phyloP scores from a whole-genome alignment of 2,329 filamentous ascomycete genomes.

The Pseudogymnoascus destructans region DNA sequence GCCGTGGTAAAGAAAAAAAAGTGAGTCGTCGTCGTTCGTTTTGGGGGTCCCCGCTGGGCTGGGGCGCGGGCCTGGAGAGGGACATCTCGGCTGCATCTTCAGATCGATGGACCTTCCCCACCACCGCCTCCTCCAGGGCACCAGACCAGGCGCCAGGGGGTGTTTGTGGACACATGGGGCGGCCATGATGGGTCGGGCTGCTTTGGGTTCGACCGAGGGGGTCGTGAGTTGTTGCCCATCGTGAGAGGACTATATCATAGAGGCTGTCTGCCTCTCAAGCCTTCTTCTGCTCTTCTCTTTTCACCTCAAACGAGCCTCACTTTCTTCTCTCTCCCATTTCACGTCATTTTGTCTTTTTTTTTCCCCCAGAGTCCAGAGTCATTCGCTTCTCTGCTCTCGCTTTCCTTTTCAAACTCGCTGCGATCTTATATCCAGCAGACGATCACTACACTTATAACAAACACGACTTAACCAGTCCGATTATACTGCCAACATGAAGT shows the following conservation, averaged over 20 bases:
- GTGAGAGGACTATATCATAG: not conserved
- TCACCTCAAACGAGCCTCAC: conserved; percentile 18
- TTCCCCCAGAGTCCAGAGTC: conserved; percentile 30
- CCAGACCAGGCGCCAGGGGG: not conserved
- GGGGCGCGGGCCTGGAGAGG: not conserved
- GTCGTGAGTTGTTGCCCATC: not conserved
- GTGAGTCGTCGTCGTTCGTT: not conserved
- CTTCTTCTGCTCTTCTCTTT: conserved; percentile 16
- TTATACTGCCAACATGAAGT: conserved; percentile 30
- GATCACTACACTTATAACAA: conserved; percentile 17
- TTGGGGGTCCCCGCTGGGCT: not conserved
- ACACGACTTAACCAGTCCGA: conserved; percentile 19
- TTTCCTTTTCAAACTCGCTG: conserved; percentile 23
- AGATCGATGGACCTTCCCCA: not conserved
- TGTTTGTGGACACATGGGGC: not conserved
- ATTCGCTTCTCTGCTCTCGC: conserved; percentile 32
- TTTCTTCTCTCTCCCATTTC: conserved; percentile 16
- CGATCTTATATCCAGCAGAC: conserved; percentile 12
- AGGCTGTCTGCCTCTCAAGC: conserved; percentile 8
- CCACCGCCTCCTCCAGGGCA: not conserved
- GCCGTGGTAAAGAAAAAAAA: not conserved
- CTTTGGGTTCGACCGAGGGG: not conserved
- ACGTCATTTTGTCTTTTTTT: conserved; percentile 19
- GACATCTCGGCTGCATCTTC: not conserved
- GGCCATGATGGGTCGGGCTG: not conserved